A percentile compares a stretch with the other conserved stretches of the same genome.
These are phyloP conservation scores for Leptographium radiaticola DNA, from an alignment of 2,329 filamentous ascomycete species.

Conservation along the genomic window DNA sequence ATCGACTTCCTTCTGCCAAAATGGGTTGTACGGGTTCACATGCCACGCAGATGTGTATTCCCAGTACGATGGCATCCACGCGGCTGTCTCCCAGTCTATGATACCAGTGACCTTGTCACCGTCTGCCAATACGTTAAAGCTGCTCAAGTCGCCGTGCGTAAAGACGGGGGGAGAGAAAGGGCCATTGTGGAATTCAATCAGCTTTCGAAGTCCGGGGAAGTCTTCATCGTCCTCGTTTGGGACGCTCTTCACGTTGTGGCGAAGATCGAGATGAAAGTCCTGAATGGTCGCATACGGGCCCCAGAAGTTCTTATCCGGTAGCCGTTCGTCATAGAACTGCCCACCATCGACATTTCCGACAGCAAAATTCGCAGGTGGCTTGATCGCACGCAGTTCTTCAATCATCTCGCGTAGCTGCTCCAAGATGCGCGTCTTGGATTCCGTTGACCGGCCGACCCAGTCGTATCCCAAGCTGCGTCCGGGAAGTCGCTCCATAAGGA, in stretches of 20 bases:
- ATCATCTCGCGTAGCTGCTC: background rate
- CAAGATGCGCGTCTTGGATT: background rate
- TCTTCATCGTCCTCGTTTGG: background rate
- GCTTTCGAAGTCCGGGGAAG: background rate
- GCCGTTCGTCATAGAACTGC: background rate
- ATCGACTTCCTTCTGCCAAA: background rate
- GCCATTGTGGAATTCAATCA: background rate
- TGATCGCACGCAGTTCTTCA: background rate
- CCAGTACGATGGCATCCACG: constrained; percentile 32
- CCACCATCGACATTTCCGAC: background rate
- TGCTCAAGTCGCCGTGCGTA: constrained; percentile 45
- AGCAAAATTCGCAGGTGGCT: background rate
- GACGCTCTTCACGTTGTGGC: background rate
- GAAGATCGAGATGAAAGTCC: constrained; percentile 1
- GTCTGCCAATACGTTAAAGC: constrained; percentile 28
- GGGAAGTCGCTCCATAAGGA: constrained; percentile 4
- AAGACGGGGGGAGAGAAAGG: constrained; percentile 20
- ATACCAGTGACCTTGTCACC: constrained; percentile 27
- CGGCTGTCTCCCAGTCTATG: constrained; percentile 33
- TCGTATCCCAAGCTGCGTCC: background rate
- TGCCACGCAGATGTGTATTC: constrained; percentile 14
- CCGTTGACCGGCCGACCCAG: background rate
- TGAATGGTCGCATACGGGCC: constrained; percentile 1
- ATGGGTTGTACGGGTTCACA: background rate
- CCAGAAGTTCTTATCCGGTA: background rate